phyloP scores from a whole-genome alignment of 2,329 filamentous ascomycete species.

The Ilyonectria robusta region DNA sequence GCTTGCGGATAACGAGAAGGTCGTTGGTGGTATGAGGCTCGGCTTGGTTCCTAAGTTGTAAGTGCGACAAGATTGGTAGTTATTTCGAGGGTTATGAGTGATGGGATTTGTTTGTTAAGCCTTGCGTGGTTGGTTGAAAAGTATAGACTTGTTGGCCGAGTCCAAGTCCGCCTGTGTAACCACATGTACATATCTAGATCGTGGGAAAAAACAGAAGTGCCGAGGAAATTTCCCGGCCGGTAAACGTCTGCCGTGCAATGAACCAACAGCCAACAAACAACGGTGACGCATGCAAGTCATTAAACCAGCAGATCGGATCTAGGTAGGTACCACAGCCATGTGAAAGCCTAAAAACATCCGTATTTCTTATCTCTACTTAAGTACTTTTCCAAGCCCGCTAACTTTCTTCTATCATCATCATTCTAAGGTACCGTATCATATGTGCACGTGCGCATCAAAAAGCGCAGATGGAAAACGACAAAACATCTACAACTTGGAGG shows the following conservation, averaged over 20 bases:
- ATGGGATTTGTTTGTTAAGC: slow-evolving; percentile 19
- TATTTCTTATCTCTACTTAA: background rate
- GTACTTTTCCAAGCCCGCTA: slow-evolving; percentile 3
- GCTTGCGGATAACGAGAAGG: slow-evolving; percentile 69
- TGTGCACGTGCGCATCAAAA: background rate
- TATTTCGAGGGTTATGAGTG: background rate
- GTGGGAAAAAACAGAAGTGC: background rate
- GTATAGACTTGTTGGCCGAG: background rate
- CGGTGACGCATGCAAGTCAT: background rate
- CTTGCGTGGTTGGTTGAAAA: slow-evolving; percentile 1
- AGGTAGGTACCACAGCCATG: background rate
- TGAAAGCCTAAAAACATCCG: slow-evolving; percentile 2
- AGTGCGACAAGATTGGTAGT: slow-evolving; percentile 9
- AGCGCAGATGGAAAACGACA: background rate
- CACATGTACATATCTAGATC: slow-evolving; percentile 1
- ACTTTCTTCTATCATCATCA: slow-evolving; percentile 8
- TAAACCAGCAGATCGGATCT: background rate
- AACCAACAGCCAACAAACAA: background rate
- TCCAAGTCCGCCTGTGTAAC: background rate
- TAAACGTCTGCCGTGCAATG: background rate
- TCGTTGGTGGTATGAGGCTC: slow-evolving; percentile 67
- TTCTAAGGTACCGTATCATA: background rate
- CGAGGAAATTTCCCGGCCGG: slow-evolving; percentile 1
- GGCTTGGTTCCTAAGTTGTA: slow-evolving; percentile 69
- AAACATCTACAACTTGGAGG: slow-evolving; percentile 59